Conservation (phyloP, 2,329 filamentous ascomycete genomes). For the Cercospora sesami region DNA sequence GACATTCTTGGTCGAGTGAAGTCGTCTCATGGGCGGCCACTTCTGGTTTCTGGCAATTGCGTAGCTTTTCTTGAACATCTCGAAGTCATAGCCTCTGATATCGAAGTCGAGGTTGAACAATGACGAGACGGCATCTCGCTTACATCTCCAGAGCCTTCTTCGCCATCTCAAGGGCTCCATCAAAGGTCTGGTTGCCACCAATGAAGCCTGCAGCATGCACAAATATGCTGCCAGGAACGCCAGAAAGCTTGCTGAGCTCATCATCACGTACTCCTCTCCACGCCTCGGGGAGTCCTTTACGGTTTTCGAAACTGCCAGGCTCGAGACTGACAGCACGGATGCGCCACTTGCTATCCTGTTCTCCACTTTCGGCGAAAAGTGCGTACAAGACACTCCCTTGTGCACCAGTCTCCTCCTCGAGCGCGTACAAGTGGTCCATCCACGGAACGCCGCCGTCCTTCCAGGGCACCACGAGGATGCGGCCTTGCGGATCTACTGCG, state of each 20-base stretch:
- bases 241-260: slow-evolving; percentile 71
- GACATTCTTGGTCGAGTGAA: not conserved
- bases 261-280: slow-evolving; percentile 92
- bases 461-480: slow-evolving; percentile 70
- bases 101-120: not conserved
- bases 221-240: slow-evolving; percentile 77
- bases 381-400: slow-evolving; percentile 72
- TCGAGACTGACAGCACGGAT: slow-evolving; percentile 86
- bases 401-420: slow-evolving; percentile 64
- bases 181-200: slow-evolving; percentile 88
- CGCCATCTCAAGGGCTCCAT: slow-evolving; percentile 85
- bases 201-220: slow-evolving; percentile 96
- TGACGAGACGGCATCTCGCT: not conserved
- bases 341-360: slow-evolving; percentile 80
- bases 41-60: not conserved
- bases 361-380: slow-evolving; percentile 80
- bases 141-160: slow-evolving; percentile 63
- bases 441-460: slow-evolving; percentile 76
- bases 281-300: slow-evolving; percentile 83
- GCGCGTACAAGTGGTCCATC: slow-evolving; percentile 91
- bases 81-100: not conserved
- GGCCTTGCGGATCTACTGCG: slow-evolving; percentile 70
- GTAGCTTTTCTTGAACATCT: not conserved
- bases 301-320: slow-evolving; percentile 84
- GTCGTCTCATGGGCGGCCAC: not conserved